These are phyloP conservation scores for Dalbergia cultrata DNA, from an alignment of 306 rosid species.

Conservation along the genomic window DNA sequence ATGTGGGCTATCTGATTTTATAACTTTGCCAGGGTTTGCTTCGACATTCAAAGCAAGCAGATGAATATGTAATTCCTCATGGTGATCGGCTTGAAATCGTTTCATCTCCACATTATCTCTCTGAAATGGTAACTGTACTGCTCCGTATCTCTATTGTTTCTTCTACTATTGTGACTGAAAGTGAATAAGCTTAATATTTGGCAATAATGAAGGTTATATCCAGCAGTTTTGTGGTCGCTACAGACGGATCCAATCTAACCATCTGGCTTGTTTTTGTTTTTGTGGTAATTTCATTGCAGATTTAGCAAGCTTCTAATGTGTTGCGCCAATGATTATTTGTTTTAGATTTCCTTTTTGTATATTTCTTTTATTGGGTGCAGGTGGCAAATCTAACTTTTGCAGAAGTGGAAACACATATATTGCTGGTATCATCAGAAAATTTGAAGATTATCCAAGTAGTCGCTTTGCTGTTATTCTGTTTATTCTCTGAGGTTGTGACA, in stretches of 20 bases:
- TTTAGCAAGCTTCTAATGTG: conserved; percentile 26
- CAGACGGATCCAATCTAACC: conserved; percentile 81
- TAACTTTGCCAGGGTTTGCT: conserved; percentile 77
- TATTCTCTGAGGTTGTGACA: conserved; percentile 50
- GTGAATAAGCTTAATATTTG: conserved; percentile 32
- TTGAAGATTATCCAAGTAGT: conserved; percentile 74
- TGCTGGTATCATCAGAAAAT: conserved; percentile 82
- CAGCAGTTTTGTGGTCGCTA: conserved; percentile 77
- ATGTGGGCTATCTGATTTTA: conserved; percentile 35
- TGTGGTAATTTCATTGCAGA: conserved; percentile 64
- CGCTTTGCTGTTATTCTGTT: conserved; percentile 73
- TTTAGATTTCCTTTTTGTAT: conserved; percentile 13
- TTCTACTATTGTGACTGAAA: neutral
- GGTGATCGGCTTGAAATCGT: conserved; percentile 91
- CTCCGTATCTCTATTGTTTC: conserved; percentile 7
- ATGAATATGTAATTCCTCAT: conserved; percentile 75
- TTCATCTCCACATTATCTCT: conserved; percentile 89
- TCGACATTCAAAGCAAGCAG: conserved; percentile 60
- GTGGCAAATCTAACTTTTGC: conserved; percentile 77
- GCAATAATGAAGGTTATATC: conserved; percentile 72
- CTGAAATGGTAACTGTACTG: conserved; percentile 77
- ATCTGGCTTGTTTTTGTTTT: conserved; percentile 82
- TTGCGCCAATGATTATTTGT: conserved; percentile 6
- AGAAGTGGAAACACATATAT: conserved; percentile 86
- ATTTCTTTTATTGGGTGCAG: conserved; percentile 50